These are phyloP conservation scores for Hygrophorus pudorinus DNA, from an alignment of 768 basidiomycete genomes.

Conservation along the genomic window DNA sequence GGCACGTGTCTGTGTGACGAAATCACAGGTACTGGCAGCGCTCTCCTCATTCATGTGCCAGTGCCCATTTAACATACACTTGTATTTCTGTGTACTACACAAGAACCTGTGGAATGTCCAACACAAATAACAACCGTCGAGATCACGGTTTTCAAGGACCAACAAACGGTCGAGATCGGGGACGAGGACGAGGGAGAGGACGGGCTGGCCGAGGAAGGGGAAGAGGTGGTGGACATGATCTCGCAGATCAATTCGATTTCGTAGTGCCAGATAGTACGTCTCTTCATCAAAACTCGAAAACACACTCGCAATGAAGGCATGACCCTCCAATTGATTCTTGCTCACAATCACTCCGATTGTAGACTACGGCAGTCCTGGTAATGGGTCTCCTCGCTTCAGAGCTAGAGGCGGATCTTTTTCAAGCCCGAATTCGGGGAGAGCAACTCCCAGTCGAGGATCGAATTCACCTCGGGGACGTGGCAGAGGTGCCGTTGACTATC, in stretches of 20 bases:
- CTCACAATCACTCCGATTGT: not conserved
- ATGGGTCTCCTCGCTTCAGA: slow-evolving; percentile 13
- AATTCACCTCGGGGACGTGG: slow-evolving; percentile 14
- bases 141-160: no score
- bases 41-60: no score
- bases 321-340: not conserved
- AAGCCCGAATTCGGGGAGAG: slow-evolving; percentile 9
- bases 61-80: no score
- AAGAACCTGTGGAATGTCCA: no score
- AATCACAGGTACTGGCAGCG: no score
- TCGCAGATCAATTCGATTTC: slow-evolving; percentile 6
- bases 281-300: not conserved
- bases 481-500: slow-evolving; percentile 8
- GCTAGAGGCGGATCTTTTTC: slow-evolving; percentile 17
- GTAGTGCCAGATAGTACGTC: slow-evolving; percentile 19
- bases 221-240: no score
- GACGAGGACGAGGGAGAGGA: no score
- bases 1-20: no score
- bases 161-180: no score
- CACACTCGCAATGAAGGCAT: not conserved
- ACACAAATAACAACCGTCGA: no score
- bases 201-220: no score
- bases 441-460: slow-evolving; percentile 15
- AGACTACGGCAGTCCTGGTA: not conserved
- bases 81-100: no score